Conservation (phyloP, 73 alveolate genomes). For the Tetrahymena borealis region DNA sequence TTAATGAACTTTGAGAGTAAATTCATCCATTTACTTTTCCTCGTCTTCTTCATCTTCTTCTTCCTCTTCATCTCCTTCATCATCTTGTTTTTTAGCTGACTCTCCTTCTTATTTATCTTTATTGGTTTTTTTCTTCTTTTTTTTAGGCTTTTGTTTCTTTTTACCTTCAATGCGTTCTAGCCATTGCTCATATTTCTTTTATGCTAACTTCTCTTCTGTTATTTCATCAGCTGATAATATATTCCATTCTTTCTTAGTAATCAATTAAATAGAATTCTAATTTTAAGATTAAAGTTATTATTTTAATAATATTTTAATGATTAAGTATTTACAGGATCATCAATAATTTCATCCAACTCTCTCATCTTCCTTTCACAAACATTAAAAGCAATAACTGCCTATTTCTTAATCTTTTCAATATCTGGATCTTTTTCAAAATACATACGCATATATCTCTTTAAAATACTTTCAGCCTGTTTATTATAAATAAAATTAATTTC, state of each 20-base stretch:
- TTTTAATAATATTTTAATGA: neutral
- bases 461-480: conserved; percentile 48
- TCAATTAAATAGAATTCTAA: conserved; percentile 48
- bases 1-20: conserved; percentile 51
- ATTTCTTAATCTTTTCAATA: conserved; percentile 52
- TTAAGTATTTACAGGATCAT: conserved; percentile 8
- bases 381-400: conserved; percentile 62
- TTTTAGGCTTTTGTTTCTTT: conserved; percentile 49
- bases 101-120: conserved; percentile 34
- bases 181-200: conserved; percentile 61
- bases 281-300: neutral
- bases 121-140: conserved; percentile 52
- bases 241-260: conserved; percentile 87
- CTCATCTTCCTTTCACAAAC: conserved; percentile 72
- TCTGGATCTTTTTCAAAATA: conserved; percentile 8
- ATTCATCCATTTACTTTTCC: conserved; percentile 39
- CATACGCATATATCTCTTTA: conserved; percentile 41
- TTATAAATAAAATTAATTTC: too few relatives aligned
- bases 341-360: conserved; percentile 85
- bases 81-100: conserved; percentile 55
- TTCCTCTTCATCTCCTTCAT: conserved; percentile 44
- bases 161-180: conserved; percentile 49
- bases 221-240: conserved; percentile 82
- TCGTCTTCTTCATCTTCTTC: conserved; percentile 48
- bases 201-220: conserved; percentile 51